Evolutionary conservation across 2,329 filamentous ascomycete genomes (phyloP).

Genomic region (Colletotrichum spaethianum): DNA sequence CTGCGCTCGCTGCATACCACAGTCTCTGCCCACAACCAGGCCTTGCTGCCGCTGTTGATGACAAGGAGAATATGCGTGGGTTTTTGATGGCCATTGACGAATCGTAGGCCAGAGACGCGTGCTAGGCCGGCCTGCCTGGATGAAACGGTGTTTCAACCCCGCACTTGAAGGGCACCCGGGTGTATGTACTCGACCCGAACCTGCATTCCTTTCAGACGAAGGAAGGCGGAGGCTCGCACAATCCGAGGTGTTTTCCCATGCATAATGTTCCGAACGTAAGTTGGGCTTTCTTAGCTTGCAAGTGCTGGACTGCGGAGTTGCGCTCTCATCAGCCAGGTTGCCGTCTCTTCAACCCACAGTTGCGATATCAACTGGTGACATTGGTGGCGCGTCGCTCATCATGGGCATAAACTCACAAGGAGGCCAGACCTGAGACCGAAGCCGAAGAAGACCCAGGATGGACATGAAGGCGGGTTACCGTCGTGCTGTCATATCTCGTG

Average conservation of each 20-base stretch:
- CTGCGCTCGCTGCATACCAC: background rate
- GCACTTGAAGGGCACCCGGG: conserved; percentile 27
- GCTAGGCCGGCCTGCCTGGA: conserved; percentile 3
- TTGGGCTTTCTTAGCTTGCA: background rate
- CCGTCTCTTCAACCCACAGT: too few relatives aligned
- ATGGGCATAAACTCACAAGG: background rate
- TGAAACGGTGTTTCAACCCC: conserved; percentile 37
- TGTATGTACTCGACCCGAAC: background rate
- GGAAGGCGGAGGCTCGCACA: background rate
- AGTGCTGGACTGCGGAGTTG: background rate
- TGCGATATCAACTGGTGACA: background rate
- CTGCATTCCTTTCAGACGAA: background rate
- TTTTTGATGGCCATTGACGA: background rate
- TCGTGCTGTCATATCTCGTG: background rate
- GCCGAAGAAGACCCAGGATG: background rate
- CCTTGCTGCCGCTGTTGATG: background rate
- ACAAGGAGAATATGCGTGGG: background rate
- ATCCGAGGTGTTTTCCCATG: background rate
- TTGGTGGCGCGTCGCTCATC: background rate
- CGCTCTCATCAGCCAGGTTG: background rate
- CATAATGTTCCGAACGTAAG: background rate
- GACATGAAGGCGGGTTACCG: background rate
- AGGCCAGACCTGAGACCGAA: background rate
- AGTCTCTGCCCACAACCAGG: background rate
- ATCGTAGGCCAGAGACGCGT: conserved; percentile 1